Base-by-base conservation (phyloP, 2,329 filamentous ascomycete genomes). In the Camptophora hylomeconis region DNA sequence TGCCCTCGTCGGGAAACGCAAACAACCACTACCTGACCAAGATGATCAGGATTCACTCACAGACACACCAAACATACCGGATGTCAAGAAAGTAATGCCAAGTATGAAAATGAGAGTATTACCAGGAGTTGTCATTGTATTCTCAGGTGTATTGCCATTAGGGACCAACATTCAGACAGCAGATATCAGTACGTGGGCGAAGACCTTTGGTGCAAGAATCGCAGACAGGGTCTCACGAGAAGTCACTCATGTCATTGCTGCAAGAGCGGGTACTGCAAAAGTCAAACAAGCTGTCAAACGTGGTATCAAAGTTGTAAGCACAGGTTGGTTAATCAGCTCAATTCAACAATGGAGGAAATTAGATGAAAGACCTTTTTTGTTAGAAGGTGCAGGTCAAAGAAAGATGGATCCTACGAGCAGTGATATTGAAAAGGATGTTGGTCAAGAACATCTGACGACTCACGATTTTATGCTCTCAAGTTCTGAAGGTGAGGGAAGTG, bases 61-160 rank as follows among this genome's bases (percentile, higher is more conserved):
- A n/a, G 30, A 36, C 10, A 28, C 25, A 7, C 62, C 64, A 30
- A 56, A 72, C 32, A 75, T 94, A 3, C 89, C 89, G 0, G 84
- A 98, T 49, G 75, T 92, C 17, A 86, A 84, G 33, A 62, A 68
- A 24, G 74, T 94, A n/a, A 77, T 98, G 57, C 79, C 82, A 20
- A 58, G 67, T 25, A 72, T 95, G 49, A 95, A 95, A 59, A 60
- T 65, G 1, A 67, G 67, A 30, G 79, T 92, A 2, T 70, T 98
- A 1, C 69, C 67, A 13, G 80, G 75, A 9, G 72, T 80, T 7
- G 72, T 75, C 4, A 70, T 98, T 33, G 86, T 93, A 4, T 77
- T 95, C 40, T 93, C 87, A 0, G 89, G 89, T 1, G 75, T 98
- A 3, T 75, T 95, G 3, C 86, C 86, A 0, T 60, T 93, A 1